Base-by-base conservation (phyloP, 306 rosid species). In the Prinsepia uniflora region DNA sequence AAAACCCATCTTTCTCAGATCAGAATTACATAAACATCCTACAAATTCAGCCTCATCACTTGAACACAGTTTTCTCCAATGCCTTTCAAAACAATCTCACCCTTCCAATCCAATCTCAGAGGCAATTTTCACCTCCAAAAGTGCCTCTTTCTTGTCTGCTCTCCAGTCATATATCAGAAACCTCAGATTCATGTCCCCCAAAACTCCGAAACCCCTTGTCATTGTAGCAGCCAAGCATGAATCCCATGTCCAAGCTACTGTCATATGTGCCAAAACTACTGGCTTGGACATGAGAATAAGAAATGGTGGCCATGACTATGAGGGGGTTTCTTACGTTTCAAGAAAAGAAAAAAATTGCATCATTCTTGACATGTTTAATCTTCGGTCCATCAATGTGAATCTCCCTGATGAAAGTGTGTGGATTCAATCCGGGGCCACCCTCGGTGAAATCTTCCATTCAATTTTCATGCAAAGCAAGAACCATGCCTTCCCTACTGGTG, bases 351-450 rank as follows among this genome's bases (percentile, higher is more conserved):
- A 54, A 54, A 40, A 63, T 17, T 87, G 85, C 45, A 50, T 83
- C 40, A 54, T 87, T 70, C 85, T 87, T 11, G 90, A 83, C 82
- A 81, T 87, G 86, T 87, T 79, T 73, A 68, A 69, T 49, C 81
- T 85, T 49, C 74, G 81, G 17, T 57, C 76, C 11, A 49, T 88
- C 70, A 17, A 45, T 6, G 73, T 88, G 19, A 81, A 88, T 65
- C 14, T 77, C 11, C 67, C 66, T 24, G 85, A 82, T 45, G 79
- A 79, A 63, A 63, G 82, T 41, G 88, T 84, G 10, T 81, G 80
- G 80, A 49, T 89, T 56, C 79, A 78, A 68, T 24, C 85, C 1
- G 89, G 88, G 17, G 88, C 91, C 0, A 86, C 85, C 14, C 81
- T 84, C 2, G 96, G 96, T 22, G 88, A 89, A 58, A 54, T 84